These are phyloP conservation scores for Oryza nivara DNA, from an alignment of 176 grass and related monocot species.

Conservation along the genomic window DNA sequence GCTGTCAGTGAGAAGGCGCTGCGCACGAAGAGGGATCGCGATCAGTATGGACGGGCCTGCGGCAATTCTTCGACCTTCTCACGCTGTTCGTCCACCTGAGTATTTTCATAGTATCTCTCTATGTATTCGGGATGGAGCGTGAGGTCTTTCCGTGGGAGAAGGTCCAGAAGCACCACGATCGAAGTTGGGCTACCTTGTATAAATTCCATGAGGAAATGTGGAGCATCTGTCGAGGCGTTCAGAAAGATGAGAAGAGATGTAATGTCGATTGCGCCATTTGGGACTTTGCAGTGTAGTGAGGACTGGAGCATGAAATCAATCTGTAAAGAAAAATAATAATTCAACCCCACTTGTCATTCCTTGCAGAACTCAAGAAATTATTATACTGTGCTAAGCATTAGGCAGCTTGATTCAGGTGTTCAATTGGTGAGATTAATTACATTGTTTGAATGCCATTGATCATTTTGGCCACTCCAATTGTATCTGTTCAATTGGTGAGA, in stretches of 20 bases:
- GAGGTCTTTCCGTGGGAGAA: slow-evolving; percentile 75
- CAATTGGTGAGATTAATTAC: not conserved
- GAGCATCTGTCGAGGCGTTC: slow-evolving; percentile 54
- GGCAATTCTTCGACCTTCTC: slow-evolving; percentile 57
- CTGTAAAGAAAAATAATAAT: slow-evolving; percentile 38
- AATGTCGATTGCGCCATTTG: slow-evolving; percentile 72
- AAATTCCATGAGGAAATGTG: slow-evolving; percentile 70
- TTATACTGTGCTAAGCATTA: not conserved
- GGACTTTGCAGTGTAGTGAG: slow-evolving; percentile 78
- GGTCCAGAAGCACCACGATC: slow-evolving; percentile 62
- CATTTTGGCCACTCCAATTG: not conserved
- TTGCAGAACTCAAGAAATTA: not conserved
- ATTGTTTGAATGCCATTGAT: not conserved
- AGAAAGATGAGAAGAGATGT: slow-evolving; percentile 61
- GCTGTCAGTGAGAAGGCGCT: slow-evolving; percentile 64
- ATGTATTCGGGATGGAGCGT: slow-evolving; percentile 62
- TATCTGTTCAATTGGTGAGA: too few species aligned
- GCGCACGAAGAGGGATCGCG: slow-evolving; percentile 78
- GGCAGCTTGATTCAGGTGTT: not conserved
- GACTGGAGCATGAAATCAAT: slow-evolving; percentile 87
- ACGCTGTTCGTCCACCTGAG: slow-evolving; percentile 55
- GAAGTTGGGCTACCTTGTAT: slow-evolving; percentile 68
- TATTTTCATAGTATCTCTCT: slow-evolving; percentile 64
- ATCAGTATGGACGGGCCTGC: slow-evolving; percentile 52
- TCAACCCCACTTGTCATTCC: not conserved